phyloP scores from a whole-genome alignment of 495 filamentous ascomycete species.

The Alectoria sarmentosa region DNA sequence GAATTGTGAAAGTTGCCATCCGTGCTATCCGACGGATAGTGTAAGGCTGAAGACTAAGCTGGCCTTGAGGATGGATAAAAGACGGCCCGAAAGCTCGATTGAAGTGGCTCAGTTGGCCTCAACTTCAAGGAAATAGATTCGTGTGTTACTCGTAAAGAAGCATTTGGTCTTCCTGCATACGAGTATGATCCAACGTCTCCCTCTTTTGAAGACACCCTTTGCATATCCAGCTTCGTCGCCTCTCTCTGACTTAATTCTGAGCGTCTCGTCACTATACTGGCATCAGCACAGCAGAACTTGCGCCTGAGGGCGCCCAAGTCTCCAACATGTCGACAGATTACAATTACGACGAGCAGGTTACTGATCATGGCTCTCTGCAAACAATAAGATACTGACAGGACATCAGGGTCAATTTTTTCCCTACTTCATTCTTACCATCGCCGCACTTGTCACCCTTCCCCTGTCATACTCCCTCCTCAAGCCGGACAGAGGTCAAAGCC shows the following conservation, averaged over 20 bases:
- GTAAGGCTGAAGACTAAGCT: not conserved
- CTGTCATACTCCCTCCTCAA: slow-evolving; percentile 80
- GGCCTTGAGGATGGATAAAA: too few relatives aligned
- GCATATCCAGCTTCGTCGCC: not conserved
- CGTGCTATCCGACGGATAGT: too few relatives aligned
- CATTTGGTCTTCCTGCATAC: too few relatives aligned
- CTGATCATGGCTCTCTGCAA: slow-evolving; percentile 2
- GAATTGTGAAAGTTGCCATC: too few relatives aligned
- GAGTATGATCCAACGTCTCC: too few relatives aligned
- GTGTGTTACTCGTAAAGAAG: too few relatives aligned
- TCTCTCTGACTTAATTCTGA: not conserved
- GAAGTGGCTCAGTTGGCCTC: not conserved
- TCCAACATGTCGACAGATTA: slow-evolving; percentile 89
- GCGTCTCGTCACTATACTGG: not conserved
- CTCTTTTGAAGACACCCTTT: not conserved
- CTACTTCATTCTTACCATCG: slow-evolving; percentile 91
- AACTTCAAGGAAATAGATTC: not conserved
- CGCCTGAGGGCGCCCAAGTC: slow-evolving; percentile 9
- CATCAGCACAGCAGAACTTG: not conserved
- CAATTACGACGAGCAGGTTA: slow-evolving; percentile 89
- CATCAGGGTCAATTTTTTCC: slow-evolving; percentile 92
- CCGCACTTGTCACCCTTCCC: slow-evolving; percentile 80
- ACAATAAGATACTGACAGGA: slow-evolving; percentile 18
- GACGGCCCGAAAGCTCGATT: not conserved
- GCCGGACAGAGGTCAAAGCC: slow-evolving; percentile 59